A percentile compares a stretch with the other conserved stretches of the same genome.
These are phyloP conservation scores for Albugo laibachii DNA, from an alignment of 352 stramenopile species.

Conservation along the genomic window DNA sequence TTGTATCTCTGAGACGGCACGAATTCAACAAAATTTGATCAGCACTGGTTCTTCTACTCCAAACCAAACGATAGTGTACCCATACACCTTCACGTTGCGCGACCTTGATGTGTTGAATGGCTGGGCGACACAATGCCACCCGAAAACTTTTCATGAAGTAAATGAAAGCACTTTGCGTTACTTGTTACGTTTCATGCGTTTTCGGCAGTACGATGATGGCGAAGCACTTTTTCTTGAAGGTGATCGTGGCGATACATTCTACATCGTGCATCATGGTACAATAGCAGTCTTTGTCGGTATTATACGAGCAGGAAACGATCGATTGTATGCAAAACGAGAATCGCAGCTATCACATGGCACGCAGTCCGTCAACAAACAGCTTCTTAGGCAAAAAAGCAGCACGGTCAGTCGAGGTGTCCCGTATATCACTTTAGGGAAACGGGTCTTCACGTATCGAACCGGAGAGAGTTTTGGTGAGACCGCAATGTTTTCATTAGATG, in stretches of 20 bases:
- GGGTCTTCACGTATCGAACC: conserved; percentile 26
- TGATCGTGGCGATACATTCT: conserved; percentile 30
- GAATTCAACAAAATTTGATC: no score
- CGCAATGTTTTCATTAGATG: conserved; percentile 28
- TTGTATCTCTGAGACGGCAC: no score
- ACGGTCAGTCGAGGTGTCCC: background rate
- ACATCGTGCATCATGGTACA: conserved; percentile 24
- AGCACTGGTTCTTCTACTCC: no score
- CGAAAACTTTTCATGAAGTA: conserved; percentile 23
- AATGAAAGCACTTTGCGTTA: conserved; percentile 18
- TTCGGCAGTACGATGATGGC: conserved; percentile 21
- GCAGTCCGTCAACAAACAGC: conserved; percentile 3
- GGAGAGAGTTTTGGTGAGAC: conserved; percentile 31
- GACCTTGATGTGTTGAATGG: conserved; percentile 19
- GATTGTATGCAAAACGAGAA: background rate
- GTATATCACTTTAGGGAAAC: conserved; percentile 7
- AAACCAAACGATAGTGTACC: no score
- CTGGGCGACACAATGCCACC: conserved; percentile 20
- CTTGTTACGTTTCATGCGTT: conserved; percentile 18
- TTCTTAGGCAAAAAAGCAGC: background rate
- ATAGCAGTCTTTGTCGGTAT: conserved; percentile 32
- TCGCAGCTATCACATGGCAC: background rate
- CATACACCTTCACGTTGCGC: background rate
- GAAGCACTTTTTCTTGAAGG: conserved; percentile 34
- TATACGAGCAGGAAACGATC: conserved; percentile 3